Conservation (phyloP, 2,329 filamentous ascomycete species). For the Talaromyces amestolkiae region DNA sequence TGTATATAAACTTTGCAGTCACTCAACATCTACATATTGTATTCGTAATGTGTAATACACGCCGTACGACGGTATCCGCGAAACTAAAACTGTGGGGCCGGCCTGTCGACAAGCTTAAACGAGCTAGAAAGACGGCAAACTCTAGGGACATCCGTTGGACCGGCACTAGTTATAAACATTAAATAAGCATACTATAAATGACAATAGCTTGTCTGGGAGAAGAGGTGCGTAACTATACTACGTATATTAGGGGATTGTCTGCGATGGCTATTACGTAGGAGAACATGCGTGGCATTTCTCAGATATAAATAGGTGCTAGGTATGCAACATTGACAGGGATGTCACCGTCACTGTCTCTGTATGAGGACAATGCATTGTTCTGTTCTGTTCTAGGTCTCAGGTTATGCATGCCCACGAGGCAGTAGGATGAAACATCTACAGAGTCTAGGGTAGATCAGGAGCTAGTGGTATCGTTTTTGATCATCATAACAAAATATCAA, state of each 20-base stretch:
- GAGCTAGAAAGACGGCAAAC: neutral
- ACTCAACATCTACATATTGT: neutral
- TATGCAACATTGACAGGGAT: neutral
- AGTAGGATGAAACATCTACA: neutral
- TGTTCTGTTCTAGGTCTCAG: neutral
- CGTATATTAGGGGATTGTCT: neutral
- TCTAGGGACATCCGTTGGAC: neutral
- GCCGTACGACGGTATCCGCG: neutral
- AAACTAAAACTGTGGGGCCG: neutral
- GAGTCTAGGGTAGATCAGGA: neutral
- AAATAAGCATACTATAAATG: neutral
- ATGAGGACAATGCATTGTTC: neutral
- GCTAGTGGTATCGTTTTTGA: neutral
- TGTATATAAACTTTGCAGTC: neutral
- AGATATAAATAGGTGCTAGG: neutral
- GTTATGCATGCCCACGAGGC: neutral
- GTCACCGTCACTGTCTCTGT: neutral
- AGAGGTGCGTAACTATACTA: neutral
- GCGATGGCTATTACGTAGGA: neutral
- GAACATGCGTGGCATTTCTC: neutral
- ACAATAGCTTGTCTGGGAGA: neutral
- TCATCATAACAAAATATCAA: neutral
- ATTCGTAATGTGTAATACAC: neutral
- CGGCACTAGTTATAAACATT: neutral
- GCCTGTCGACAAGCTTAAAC: neutral